phyloP scores from a whole-genome alignment of 139 green algal species.

The Pseudopediastrum boryanum region DNA sequence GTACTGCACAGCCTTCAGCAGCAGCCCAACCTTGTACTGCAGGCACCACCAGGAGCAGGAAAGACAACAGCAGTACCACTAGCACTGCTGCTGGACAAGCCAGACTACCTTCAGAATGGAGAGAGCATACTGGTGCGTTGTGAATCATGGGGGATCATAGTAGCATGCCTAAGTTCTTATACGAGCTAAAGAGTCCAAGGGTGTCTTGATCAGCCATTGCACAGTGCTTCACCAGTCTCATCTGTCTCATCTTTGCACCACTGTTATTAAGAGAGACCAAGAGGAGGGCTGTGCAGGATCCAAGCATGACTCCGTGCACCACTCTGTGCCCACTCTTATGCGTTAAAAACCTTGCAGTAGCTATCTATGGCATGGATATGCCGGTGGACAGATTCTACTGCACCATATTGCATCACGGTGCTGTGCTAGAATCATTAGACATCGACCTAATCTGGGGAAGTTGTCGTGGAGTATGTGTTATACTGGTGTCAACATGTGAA shows the following conservation, averaged over 20 bases:
- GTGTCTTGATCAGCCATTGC: not conserved
- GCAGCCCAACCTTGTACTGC: conserved; percentile 39
- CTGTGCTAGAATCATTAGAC: no score
- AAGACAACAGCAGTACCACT: conserved; percentile 78
- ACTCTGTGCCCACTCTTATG: not conserved
- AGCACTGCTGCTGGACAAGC: conserved; percentile 49
- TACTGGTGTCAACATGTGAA: no score
- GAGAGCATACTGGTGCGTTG: conserved; percentile 39
- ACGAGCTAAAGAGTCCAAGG: not conserved
- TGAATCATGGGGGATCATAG: not conserved
- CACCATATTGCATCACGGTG: no score
- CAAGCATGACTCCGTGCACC: not conserved
- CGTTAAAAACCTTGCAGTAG: not conserved
- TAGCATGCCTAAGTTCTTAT: not conserved
- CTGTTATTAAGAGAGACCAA: not conserved
- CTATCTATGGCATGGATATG: no score
- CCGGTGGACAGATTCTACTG: no score
- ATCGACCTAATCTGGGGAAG: no score
- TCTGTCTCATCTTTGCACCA: not conserved
- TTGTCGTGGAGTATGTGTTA: no score
- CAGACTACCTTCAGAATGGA: conserved; percentile 43
- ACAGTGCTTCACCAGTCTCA: not conserved
- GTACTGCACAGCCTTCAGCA: conserved; percentile 35
- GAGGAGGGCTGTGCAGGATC: not conserved
- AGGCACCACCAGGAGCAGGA: conserved; percentile 72